Evolutionary conservation across 805 yeast genomes (phyloP).

Genomic region (Starmera quercuum): DNA sequence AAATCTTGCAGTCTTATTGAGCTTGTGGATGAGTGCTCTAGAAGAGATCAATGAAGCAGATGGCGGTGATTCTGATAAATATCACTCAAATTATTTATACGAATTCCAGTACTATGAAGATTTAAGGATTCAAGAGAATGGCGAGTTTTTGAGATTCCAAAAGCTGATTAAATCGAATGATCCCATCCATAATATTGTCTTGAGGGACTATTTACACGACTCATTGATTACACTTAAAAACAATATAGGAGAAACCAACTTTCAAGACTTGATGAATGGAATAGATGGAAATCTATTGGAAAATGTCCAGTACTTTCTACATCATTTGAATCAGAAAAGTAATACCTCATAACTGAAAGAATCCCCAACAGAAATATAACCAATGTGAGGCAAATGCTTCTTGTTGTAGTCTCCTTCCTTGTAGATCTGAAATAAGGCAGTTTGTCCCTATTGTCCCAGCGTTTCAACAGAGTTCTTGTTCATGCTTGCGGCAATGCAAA

Average conservation of each 20-base stretch:
- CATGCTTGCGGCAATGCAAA: too few relatives aligned
- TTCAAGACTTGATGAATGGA: slow-evolving; percentile 3
- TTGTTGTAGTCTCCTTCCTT: too few relatives aligned
- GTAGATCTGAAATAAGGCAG: too few relatives aligned
- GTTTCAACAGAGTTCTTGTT: too few relatives aligned
- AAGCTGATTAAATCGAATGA: slow-evolving; percentile 31
- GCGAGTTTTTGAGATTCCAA: slow-evolving; percentile 37
- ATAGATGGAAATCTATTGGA: slow-evolving; percentile 14
- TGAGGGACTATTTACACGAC: slow-evolving; percentile 37
- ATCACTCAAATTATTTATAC: slow-evolving; percentile 35
- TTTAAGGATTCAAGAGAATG: slow-evolving; percentile 21
- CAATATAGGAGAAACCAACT: slow-evolving; percentile 7
- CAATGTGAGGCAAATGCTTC: too few relatives aligned
- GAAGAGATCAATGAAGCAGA: slow-evolving; percentile 68
- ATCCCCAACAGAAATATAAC: too few relatives aligned
- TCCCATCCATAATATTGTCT: slow-evolving; percentile 45
- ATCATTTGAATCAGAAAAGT: slow-evolving; percentile 12
- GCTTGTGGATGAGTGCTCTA: slow-evolving; percentile 43
- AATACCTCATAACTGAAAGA: background rate
- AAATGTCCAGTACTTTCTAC: slow-evolving; percentile 17
- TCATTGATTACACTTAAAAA: slow-evolving; percentile 10
- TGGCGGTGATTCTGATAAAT: slow-evolving; percentile 48
- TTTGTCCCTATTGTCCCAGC: too few relatives aligned
- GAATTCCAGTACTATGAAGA: slow-evolving; percentile 20
- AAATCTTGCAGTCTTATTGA: slow-evolving; percentile 25